Percentiles rank a stretch among this genome's conserved stretches.
phyloP scores from a whole-genome alignment of 2,329 filamentous ascomycete species.

The Madurella mycetomatis region DNA sequence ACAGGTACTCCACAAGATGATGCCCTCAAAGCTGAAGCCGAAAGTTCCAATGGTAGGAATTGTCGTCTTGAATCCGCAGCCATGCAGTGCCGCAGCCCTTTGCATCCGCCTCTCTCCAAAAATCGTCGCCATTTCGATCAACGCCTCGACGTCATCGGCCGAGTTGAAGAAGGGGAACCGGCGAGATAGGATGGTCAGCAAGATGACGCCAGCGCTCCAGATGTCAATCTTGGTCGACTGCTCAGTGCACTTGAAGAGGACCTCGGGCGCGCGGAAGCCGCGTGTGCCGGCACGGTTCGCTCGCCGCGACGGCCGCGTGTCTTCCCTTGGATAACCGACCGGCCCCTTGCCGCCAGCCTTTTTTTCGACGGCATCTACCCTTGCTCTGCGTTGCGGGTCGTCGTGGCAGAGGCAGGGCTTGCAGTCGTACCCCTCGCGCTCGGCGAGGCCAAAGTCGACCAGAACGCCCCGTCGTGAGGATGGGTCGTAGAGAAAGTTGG shows the following conservation, averaged over 20 bases:
- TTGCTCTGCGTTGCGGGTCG: constrained; percentile 55
- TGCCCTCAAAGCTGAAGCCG: constrained; percentile 86
- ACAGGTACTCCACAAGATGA: constrained; percentile 91
- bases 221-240: constrained; percentile 94
- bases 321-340: constrained; percentile 78
- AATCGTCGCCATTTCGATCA: constrained; percentile 95
- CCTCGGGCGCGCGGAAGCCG: constrained; percentile 93
- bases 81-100: constrained; percentile 74
- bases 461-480: constrained; percentile 76
- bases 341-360: constrained; percentile 47
- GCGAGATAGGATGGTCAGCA: constrained; percentile 87
- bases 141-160: constrained; percentile 93
- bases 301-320: constrained; percentile 79
- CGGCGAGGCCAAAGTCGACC: constrained; percentile 98
- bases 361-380: constrained; percentile 46
- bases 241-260: constrained; percentile 93
- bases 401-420: constrained; percentile 81
- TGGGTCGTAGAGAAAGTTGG: constrained; percentile 93
- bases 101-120: constrained; percentile 86
- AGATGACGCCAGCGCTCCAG: constrained; percentile 95
- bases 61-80: constrained; percentile 85
- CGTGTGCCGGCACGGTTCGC: constrained; percentile 93
- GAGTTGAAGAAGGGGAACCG: constrained; percentile 99
- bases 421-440: constrained; percentile 71
- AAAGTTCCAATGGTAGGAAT: constrained; percentile 84